Evolutionary conservation across 2,329 filamentous ascomycete genomes (phyloP).

Genomic region (Colletotrichum magnum): DNA sequence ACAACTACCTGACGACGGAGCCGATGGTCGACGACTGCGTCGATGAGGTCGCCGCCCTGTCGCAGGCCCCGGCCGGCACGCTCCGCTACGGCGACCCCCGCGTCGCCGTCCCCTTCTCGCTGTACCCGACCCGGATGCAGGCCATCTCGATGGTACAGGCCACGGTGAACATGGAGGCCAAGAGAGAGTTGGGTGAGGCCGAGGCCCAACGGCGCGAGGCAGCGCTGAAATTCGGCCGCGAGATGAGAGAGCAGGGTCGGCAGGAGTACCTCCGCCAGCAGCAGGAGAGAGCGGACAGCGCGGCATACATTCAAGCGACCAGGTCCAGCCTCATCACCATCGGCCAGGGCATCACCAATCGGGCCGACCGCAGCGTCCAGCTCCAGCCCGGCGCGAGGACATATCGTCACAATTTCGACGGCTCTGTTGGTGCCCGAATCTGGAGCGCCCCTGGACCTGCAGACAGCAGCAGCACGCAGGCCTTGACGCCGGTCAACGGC

Average conservation of each 20-base stretch:
- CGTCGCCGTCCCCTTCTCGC: conserved; percentile 9
- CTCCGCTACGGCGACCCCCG: background rate
- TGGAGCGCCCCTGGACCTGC: background rate
- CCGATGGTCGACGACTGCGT: background rate
- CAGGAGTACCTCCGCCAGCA: background rate
- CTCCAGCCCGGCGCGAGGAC: background rate
- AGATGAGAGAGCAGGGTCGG: background rate
- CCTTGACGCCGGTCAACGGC: background rate
- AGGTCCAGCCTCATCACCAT: background rate
- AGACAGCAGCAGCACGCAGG: background rate
- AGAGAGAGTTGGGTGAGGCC: background rate
- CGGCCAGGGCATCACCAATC: background rate
- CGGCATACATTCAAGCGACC: background rate
- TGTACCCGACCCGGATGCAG: background rate
- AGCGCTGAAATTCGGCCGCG: background rate
- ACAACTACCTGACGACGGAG: background rate
- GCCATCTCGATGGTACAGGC: background rate
- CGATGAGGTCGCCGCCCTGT: background rate
- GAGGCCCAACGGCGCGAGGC: background rate
- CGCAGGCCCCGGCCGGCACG: background rate
- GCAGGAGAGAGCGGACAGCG: background rate
- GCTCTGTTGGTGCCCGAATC: background rate
- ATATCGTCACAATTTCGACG: background rate
- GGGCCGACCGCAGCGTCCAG: background rate
- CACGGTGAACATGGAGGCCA: background rate